Evolutionary conservation across 1,284 basidiomycete genomes (phyloP).

Genomic region (Boletus smithii): DNA sequence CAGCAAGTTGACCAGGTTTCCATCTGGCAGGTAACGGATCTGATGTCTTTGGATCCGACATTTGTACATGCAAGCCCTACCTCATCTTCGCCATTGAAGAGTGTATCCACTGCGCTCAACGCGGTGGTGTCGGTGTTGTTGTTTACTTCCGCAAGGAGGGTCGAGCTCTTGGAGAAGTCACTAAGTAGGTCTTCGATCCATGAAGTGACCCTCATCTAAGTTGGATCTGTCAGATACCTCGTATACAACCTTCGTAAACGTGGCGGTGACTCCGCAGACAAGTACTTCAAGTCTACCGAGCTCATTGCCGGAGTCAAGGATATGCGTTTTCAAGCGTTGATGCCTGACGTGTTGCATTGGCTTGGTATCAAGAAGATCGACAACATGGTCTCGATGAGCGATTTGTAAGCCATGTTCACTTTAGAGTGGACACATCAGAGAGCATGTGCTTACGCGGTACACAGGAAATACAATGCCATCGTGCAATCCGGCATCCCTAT

Average conservation of each 20-base stretch:
- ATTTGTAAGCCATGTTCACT: slow-evolving; percentile 52
- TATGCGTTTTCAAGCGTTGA: slow-evolving; percentile 92
- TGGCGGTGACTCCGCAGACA: slow-evolving; percentile 86
- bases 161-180: slow-evolving; percentile 88
- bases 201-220: not conserved
- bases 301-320: slow-evolving; percentile 94
- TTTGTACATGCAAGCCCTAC: slow-evolving; percentile 95
- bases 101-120: slow-evolving; percentile 82
- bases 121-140: slow-evolving; percentile 88
- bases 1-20: not conserved
- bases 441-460: not conserved
- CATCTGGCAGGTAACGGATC: slow-evolving; percentile 65
- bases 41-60: slow-evolving; percentile 88
- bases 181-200: slow-evolving; percentile 53
- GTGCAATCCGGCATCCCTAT: slow-evolving; percentile 87
- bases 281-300: slow-evolving; percentile 94
- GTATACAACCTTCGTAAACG: slow-evolving; percentile 96
- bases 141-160: slow-evolving; percentile 96
- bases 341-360: slow-evolving; percentile 96
- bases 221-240: slow-evolving; percentile 55
- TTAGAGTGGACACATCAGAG: not conserved
- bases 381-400: slow-evolving; percentile 90
- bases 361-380: slow-evolving; percentile 88
- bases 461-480: slow-evolving; percentile 92
- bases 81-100: slow-evolving; percentile 93